These are phyloP conservation scores for Kwoniella sp. DNA, from an alignment of 768 basidiomycete genomes.

Conservation along the genomic window DNA sequence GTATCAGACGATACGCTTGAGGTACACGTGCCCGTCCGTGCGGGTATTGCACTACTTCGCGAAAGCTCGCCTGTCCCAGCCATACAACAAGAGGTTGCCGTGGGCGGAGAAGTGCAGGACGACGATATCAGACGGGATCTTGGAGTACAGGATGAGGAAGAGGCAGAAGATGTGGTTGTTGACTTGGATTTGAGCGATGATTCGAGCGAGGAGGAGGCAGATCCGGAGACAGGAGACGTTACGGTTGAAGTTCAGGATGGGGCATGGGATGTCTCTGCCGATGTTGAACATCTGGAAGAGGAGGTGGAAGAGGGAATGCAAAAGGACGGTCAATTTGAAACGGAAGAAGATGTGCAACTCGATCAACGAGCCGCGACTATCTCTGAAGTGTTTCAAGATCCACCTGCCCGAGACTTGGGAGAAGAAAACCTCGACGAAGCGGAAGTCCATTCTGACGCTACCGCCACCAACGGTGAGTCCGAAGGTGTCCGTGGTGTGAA, in stretches of 20 bases:
- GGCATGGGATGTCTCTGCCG: neutral
- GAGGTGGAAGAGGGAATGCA: no score
- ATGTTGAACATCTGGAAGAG: neutral
- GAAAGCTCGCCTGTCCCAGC: no score
- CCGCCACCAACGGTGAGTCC: no score
- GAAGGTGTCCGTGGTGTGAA: no score
- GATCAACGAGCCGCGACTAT: neutral
- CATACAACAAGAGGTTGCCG: no score
- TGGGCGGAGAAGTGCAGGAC: neutral
- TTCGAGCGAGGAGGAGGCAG: neutral
- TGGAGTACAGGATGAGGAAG: neutral
- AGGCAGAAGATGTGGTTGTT: neutral
- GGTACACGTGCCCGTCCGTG: neutral
- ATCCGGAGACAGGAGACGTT: neutral
- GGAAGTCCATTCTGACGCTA: no score
- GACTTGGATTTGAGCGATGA: neutral
- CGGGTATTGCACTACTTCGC: neutral
- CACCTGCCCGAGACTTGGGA: no score
- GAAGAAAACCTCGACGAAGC: no score
- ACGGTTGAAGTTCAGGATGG: neutral
- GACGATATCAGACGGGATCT: neutral
- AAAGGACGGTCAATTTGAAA: neutral
- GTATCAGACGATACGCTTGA: conserved; percentile 1
- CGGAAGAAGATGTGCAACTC: neutral
- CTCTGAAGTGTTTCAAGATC: no score